These are phyloP conservation scores for Aspergillus floridensis DNA, from an alignment of 2,329 filamentous ascomycete genomes.

Conservation along the genomic window DNA sequence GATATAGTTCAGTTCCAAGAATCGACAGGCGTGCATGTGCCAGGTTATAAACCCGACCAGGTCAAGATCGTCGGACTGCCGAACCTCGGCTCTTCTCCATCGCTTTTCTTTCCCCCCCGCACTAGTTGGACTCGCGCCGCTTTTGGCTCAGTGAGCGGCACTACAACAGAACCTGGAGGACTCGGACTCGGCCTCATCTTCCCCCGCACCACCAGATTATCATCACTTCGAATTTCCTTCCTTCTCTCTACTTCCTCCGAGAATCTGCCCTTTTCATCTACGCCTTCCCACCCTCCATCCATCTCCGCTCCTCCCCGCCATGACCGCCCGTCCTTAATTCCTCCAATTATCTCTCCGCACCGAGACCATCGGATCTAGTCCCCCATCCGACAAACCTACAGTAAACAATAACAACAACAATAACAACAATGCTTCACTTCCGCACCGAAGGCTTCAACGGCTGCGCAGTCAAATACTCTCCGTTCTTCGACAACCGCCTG, in stretches of 20 bases:
- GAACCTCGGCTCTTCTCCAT: slow-evolving; percentile 24
- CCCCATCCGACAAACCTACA: no score
- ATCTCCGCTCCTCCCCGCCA: slow-evolving; percentile 8
- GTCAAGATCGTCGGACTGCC: slow-evolving; percentile 8
- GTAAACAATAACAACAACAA: no score
- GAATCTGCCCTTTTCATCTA: slow-evolving; percentile 7
- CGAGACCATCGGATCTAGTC: no score
- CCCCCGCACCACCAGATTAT: slow-evolving; percentile 1
- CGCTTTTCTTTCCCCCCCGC: slow-evolving; percentile 16
- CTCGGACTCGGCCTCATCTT: neutral
- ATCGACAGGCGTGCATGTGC: no score
- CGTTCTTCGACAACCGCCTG: slow-evolving; percentile 92
- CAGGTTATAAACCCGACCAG: no score
- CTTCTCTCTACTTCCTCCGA: slow-evolving; percentile 6
- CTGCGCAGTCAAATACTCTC: slow-evolving; percentile 96
- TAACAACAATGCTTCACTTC: slow-evolving; percentile 87
- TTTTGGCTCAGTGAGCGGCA: no score
- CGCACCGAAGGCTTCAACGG: slow-evolving; percentile 92
- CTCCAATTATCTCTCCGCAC: neutral
- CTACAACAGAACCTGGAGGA: no score
- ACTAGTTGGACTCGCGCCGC: no score
- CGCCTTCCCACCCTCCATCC: slow-evolving; percentile 1
- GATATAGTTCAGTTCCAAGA: no score
- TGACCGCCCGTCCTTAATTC: neutral
- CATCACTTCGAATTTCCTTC: neutral